Evolutionary conservation across 768 basidiomycete genomes (phyloP).

Genomic region (Naganishia friedmannii): DNA sequence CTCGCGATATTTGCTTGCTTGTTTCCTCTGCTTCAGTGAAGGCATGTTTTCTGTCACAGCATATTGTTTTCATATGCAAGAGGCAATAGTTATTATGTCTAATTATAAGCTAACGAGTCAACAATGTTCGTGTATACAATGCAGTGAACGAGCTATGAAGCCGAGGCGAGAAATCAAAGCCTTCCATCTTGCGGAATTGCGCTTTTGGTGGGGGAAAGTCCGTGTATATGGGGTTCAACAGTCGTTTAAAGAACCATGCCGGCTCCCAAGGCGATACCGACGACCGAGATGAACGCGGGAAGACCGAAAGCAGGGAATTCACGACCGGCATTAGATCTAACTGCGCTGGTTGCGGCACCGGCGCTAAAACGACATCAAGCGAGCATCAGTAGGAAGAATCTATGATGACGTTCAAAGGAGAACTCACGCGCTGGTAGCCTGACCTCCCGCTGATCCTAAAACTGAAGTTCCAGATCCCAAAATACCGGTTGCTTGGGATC

Average conservation of each 20-base stretch:
- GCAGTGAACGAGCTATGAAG: no score
- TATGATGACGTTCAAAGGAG: neutral
- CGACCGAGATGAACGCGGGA: slow-evolving; percentile 1
- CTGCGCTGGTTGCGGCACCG: slow-evolving; percentile 9
- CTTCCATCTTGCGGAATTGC: no score
- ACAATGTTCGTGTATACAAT: no score
- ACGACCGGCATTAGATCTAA: slow-evolving; percentile 1
- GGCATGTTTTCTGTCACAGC: no score
- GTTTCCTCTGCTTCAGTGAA: no score
- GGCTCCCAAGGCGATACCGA: slow-evolving; percentile 23
- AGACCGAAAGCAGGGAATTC: neutral
- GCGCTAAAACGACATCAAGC: neutral
- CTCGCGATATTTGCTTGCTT: no score
- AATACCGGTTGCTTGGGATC: slow-evolving; percentile 21
- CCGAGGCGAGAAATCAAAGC: no score
- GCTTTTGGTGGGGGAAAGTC: no score
- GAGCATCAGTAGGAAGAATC: neutral
- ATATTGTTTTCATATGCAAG: no score
- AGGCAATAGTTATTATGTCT: no score
- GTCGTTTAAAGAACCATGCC: slow-evolving; percentile 1
- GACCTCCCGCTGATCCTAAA: slow-evolving; percentile 23
- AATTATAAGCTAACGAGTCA: no score
- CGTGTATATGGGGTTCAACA: no score
- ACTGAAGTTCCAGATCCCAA: slow-evolving; percentile 25
- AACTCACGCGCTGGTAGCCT: slow-evolving; percentile 24